Base-by-base conservation (phyloP, 2,329 filamentous ascomycete genomes). In the Erysiphe neolycopersici region DNA sequence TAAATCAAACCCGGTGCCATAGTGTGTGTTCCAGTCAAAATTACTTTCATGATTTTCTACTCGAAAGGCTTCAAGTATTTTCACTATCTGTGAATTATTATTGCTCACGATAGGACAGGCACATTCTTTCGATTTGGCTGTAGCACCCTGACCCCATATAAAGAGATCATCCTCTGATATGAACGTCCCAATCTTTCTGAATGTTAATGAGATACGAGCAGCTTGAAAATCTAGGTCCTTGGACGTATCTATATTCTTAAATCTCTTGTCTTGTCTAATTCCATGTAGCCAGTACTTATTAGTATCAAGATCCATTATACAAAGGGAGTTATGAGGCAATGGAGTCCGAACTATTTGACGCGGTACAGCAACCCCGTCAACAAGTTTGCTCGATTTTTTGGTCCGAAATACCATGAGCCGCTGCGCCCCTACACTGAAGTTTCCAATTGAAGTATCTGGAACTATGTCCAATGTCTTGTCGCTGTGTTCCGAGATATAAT, bases 381-480 rank as follows among this genome's bases (percentile, higher is more conserved):
- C 19, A 52, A 60, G 59, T 54, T 62, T 66, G 29, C 62, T 61
- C 36, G 55, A 56, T 48, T 79, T 78, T 61, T 92, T 93, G 11
- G 79, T 87, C 43, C 89, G 74, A 32, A 98, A 70, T 0, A 80
- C 69, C 85, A 95, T 94, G 2, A 75, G 85, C 43, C 89, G 69
- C 60, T 91, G 76, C 0, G 87, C 85, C 1, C 89, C 89, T n/a
- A 95, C 68, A 50, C 83, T 93, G 42, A 93, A 73, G 55, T 95
- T 98, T 50, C 85, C 83, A 50, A 98, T 92, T 47, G 68, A 85
- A 19, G 80, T 89, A 4, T 68, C 74, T 22, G 69, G 72, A 12
- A 73, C 75, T 45, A 98, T 89, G 57, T 98, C 89, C 19, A 98
- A 65, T 0, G 87, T 93, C 61, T 98, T 98, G 58, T 98, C 89